These are phyloP conservation scores for Kokia cookei DNA, from an alignment of 441 rosid species.

Conservation along the genomic window DNA sequence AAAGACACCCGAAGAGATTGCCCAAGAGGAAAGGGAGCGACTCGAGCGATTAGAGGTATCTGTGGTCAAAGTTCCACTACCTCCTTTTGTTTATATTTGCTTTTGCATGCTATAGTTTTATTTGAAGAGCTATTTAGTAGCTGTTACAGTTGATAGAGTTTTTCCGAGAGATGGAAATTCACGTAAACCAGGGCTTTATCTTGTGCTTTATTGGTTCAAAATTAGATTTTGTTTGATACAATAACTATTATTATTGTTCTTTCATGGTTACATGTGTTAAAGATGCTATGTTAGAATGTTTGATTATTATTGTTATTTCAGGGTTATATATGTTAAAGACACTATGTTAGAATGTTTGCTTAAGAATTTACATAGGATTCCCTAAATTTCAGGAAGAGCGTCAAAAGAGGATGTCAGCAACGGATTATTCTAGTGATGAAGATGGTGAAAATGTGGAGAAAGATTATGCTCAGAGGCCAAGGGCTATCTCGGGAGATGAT, in stretches of 20 bases:
- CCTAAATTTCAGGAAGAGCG: slow-evolving; percentile 62
- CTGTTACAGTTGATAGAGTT: background rate
- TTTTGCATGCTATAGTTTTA: background rate
- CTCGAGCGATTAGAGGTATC: slow-evolving; percentile 73
- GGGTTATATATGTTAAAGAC: background rate
- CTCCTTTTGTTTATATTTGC: background rate
- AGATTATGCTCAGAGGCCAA: slow-evolving; percentile 28
- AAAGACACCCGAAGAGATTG: slow-evolving; percentile 90
- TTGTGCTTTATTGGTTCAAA: background rate
- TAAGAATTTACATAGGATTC: background rate
- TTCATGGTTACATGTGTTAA: background rate
- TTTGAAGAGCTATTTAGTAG: background rate
- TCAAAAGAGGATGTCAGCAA: slow-evolving; percentile 69
- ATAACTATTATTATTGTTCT: background rate
- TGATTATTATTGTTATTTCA: background rate
- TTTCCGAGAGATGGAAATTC: background rate
- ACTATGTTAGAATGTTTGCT: background rate
- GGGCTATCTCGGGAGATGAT: slow-evolving; percentile 73
- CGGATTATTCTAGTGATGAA: slow-evolving; percentile 66
- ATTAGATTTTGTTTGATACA: background rate
- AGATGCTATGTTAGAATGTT: background rate
- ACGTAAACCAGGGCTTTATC: background rate
- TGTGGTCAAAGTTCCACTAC: slow-evolving; percentile 1
- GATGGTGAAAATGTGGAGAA: slow-evolving; percentile 52
- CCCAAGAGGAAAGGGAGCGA: slow-evolving; percentile 79